Evolutionary conservation across 176 grass and related monocot species (phyloP).

Genomic region (Oryza nivara): DNA sequence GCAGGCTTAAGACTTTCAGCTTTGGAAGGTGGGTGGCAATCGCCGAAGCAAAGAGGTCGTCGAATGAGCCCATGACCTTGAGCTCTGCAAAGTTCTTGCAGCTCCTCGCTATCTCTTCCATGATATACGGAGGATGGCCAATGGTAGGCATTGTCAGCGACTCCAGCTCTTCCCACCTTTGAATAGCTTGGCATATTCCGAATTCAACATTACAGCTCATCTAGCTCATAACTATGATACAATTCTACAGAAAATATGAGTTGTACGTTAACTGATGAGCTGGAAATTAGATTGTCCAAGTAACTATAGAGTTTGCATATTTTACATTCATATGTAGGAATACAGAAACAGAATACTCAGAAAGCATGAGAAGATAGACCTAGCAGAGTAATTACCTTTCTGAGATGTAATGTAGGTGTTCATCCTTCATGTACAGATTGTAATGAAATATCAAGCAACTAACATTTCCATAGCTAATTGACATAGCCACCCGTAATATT

Average conservation of each 20-base stretch:
- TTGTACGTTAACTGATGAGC: not conserved
- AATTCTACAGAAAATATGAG: not conserved
- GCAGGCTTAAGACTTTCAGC: conserved; percentile 85
- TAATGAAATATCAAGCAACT: conserved; percentile 94
- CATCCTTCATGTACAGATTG: conserved; percentile 97
- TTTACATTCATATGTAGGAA: conserved; percentile 1
- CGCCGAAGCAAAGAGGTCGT: conserved; percentile 60
- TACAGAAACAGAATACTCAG: conserved; percentile 1
- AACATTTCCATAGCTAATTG: conserved; percentile 70
- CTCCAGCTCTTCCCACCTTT: conserved; percentile 69
- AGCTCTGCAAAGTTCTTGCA: conserved; percentile 91
- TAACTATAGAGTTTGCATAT: not conserved
- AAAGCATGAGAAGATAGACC: not conserved
- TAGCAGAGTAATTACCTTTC: conserved; percentile 67
- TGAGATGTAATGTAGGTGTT: conserved; percentile 85
- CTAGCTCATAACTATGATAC: not conserved
- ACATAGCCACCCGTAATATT: conserved; percentile 81
- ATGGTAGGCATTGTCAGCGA: conserved; percentile 96
- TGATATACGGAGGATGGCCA: conserved; percentile 67
- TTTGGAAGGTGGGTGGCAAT: conserved; percentile 68
- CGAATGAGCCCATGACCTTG: conserved; percentile 92
- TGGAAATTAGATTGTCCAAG: not conserved
- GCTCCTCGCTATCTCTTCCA: conserved; percentile 81
- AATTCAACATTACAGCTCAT: conserved; percentile 11
- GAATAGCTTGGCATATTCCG: conserved; percentile 79